Conservation (phyloP, 2,329 filamentous ascomycete species). For the Diaporthe aspalathi region DNA sequence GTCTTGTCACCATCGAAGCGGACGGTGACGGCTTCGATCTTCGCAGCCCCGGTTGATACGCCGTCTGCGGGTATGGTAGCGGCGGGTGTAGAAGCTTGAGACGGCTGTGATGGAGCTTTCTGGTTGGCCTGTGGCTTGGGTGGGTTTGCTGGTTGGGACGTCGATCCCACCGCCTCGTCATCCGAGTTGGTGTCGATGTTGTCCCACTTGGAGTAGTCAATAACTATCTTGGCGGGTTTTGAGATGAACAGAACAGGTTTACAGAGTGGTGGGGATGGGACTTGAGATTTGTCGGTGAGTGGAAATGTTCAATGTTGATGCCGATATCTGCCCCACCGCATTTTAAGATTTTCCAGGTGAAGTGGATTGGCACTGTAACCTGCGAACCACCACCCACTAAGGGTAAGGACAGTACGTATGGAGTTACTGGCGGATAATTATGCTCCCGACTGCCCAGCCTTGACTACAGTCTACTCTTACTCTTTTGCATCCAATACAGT, state of each 20-base stretch:
- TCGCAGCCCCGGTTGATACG: no score
- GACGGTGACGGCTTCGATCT: neutral
- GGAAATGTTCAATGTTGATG: no score
- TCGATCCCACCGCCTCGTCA: neutral
- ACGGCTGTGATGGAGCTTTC: neutral
- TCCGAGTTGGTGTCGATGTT: constrained; percentile 14
- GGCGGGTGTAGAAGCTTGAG: neutral
- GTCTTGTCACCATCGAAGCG: neutral
- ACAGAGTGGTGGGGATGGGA: neutral
- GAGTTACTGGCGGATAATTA: no score
- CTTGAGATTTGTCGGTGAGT: no score
- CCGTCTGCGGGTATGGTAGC: neutral
- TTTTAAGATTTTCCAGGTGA: no score
- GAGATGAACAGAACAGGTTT: neutral
- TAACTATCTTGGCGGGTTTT: neutral
- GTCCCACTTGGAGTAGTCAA: constrained; percentile 21
- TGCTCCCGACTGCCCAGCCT: no score
- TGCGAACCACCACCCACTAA: no score
- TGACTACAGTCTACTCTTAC: no score
- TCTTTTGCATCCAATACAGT: no score
- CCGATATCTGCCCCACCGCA: no score
- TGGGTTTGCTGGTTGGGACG: neutral
- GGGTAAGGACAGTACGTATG: no score
- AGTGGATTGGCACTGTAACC: no score
- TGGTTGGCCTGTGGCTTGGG: neutral